Conservation (phyloP, 2,329 filamentous ascomycete species). For the Macroventuria anomochaeta region DNA sequence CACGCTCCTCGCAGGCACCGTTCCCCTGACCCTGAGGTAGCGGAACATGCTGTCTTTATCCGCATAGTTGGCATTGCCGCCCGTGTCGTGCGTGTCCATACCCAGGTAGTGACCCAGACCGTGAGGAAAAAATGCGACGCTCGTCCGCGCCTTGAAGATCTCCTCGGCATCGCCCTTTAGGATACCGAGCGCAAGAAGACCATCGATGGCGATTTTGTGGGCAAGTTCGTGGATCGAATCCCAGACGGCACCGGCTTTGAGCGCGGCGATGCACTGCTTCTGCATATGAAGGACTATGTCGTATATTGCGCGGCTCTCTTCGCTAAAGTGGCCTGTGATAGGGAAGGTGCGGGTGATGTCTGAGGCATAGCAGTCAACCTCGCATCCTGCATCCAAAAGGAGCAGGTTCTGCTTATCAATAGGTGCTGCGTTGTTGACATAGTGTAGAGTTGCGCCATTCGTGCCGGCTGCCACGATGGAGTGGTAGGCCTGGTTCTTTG, state of each 20-base stretch:
- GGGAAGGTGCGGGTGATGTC: slow-evolving; percentile 88
- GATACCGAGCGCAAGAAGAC: slow-evolving; percentile 77
- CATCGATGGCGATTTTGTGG: slow-evolving; percentile 81
- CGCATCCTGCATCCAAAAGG: slow-evolving; percentile 79
- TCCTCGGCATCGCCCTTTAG: slow-evolving; percentile 64
- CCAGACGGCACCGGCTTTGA: slow-evolving; percentile 78
- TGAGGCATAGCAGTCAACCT: slow-evolving; percentile 58
- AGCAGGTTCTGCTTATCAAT: slow-evolving; percentile 73
- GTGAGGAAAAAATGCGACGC: slow-evolving; percentile 59
- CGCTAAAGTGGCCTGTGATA: slow-evolving; percentile 64
- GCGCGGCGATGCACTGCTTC: slow-evolving; percentile 72
- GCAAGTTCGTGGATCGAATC: slow-evolving; percentile 82
- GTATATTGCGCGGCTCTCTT: slow-evolving; percentile 65
- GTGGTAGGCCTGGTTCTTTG: slow-evolving; percentile 84
- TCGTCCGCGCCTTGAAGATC: slow-evolving; percentile 54
- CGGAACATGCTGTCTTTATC: slow-evolving; percentile 86
- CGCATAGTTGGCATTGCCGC: slow-evolving; percentile 57
- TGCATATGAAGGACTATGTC: slow-evolving; percentile 89
- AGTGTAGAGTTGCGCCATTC: slow-evolving; percentile 85
- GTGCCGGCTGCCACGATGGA: slow-evolving; percentile 83
- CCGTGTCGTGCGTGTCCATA: slow-evolving; percentile 60
- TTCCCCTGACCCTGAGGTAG: slow-evolving; percentile 81
- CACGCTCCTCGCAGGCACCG: slow-evolving; percentile 77
- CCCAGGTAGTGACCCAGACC: slow-evolving; percentile 60
- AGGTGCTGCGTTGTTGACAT: slow-evolving; percentile 63